Percentiles rank a stretch among this genome's conserved stretches.
phyloP scores from a whole-genome alignment of 1,139 yeast genomes.

The Geotrichum carabidarum region DNA sequence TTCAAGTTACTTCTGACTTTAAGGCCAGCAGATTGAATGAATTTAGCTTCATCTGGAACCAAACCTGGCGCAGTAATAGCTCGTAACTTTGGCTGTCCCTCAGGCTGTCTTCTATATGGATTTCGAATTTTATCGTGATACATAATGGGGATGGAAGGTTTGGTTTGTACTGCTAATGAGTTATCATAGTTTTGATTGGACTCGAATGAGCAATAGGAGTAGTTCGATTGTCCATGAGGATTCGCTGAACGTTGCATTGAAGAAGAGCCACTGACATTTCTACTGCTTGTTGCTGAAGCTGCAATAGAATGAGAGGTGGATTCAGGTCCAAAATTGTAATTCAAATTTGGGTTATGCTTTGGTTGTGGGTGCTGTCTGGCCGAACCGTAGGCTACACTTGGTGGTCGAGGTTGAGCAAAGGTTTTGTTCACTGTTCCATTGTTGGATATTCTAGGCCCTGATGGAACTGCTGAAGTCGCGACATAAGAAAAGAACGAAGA shows the following conservation, averaged over 20 bases:
- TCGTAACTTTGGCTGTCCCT: constrained; percentile 4
- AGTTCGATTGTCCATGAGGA: constrained; percentile 3
- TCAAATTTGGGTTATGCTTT: not conserved
- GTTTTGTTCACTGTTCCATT: too few relatives aligned
- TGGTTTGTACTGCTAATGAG: constrained; percentile 9
- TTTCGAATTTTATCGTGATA: constrained; percentile 4
- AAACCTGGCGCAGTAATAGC: constrained; percentile 4
- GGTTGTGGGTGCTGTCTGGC: not conserved
- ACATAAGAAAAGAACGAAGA: constrained; percentile 16
- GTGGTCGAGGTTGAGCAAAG: constrained; percentile 1
- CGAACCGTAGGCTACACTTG: constrained; percentile 5
- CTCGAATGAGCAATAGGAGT: constrained; percentile 7
- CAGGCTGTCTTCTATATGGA: not conserved
- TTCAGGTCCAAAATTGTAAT: constrained; percentile 4
- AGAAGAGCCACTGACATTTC: constrained; percentile 3
- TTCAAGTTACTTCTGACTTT: constrained; percentile 11
- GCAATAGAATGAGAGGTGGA: constrained; percentile 5
- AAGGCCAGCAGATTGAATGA: constrained; percentile 16
- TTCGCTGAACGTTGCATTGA: not conserved
- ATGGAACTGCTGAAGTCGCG: constrained; percentile 6
- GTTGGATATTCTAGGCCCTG: not conserved
- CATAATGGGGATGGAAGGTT: constrained; percentile 9
- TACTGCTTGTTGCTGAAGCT: not conserved
- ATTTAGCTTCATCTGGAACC: constrained; percentile 12
- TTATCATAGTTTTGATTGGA: constrained; percentile 5